Evolutionary conservation across 441 rosid species (phyloP).

Genomic region (Euphorbia neoarborescens): DNA sequence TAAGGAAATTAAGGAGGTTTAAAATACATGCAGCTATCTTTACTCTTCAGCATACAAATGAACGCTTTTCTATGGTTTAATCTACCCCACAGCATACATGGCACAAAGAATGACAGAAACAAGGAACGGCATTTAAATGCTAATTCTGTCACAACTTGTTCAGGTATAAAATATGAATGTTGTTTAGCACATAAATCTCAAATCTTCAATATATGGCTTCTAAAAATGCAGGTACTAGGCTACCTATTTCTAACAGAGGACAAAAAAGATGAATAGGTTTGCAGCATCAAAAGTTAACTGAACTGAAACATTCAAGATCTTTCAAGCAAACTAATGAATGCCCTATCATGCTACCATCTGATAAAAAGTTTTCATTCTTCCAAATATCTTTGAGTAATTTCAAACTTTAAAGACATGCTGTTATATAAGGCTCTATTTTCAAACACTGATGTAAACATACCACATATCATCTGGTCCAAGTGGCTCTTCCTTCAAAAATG

Average conservation of each 20-base stretch:
- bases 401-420: neutral
- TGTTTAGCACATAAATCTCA: neutral
- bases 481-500: slow-evolving; percentile 67
- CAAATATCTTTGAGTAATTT: neutral
- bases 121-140: neutral
- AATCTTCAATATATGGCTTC: neutral
- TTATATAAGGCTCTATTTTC: neutral
- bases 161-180: neutral
- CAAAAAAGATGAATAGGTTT: neutral
- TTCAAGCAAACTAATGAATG: neutral
- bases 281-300: neutral
- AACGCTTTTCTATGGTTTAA: neutral
- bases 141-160: neutral
- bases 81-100: neutral
- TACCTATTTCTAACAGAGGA: neutral
- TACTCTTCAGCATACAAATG: neutral
- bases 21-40: neutral
- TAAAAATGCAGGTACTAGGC: neutral
- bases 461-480: slow-evolving; percentile 79
- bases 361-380: neutral
- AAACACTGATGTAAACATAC: slow-evolving; percentile 26
- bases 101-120: neutral
- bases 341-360: neutral
- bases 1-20: neutral
- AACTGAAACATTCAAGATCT: neutral